Base-by-base conservation (phyloP, 163 green algal genomes). In the Smithsoniella earleae region DNA sequence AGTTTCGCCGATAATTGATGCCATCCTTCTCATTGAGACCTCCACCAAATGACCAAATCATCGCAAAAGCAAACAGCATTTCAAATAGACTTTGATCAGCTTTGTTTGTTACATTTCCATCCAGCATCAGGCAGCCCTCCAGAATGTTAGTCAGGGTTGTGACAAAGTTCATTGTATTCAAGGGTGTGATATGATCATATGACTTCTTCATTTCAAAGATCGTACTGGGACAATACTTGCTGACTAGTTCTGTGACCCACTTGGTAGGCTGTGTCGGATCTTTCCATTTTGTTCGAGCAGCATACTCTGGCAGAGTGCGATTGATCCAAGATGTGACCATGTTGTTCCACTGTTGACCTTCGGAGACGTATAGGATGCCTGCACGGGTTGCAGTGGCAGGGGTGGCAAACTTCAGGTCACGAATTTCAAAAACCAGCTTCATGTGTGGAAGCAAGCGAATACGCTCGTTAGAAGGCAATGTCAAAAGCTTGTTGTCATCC, bases 351-450 rank as follows among this genome's bases (percentile, higher is more conserved):
- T 94, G 88, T 58, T 81, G 75, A 46, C 73, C 79, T 82, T 92
- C 88, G 16, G 77, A 87, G 55, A 94, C 85, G 77, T 89, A 92
- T 74, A 94, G 80, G 74, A 94, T 91, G 52, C 88, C 88, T 34
- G 88, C 88, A 64, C 88, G 83, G 25, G 88, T 92, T 37, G 88
- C 88, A 38, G 88, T 94, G 20, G 88, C 88, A 49, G 88, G 88
- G 2, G 87, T 92, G 44, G 88, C 88, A 79, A 88, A 94, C 80
- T 94, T 92, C 31, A 94, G 82, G 77, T 94, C 86, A 10, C 88
- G 80, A 74, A 92, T 91, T 78, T 94, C 88, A 79, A 94, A 94
- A 38, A 94, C 89, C 30, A 94, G 84, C 79, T 91, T 91, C 86
- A 91, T 94, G 81, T 91, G 85, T 20, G 86, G 82, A 74, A 90